These are phyloP conservation scores for Penicilliopsis zonata DNA, from an alignment of 495 filamentous ascomycete species.

Conservation along the genomic window DNA sequence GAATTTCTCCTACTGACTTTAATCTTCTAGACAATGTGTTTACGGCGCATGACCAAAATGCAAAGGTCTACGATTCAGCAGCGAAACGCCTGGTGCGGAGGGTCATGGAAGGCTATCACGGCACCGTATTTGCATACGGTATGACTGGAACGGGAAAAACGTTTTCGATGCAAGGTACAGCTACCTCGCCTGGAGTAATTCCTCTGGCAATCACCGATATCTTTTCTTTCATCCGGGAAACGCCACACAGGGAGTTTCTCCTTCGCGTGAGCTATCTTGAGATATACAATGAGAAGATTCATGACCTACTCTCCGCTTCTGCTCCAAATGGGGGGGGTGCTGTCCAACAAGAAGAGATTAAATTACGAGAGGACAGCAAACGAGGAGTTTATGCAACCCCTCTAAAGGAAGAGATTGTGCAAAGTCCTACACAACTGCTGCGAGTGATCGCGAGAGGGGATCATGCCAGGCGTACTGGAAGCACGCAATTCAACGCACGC, in stretches of 20 bases:
- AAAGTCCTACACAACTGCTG: slow-evolving; percentile 89
- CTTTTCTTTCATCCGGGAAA: slow-evolving; percentile 97
- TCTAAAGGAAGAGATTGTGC: slow-evolving; percentile 95
- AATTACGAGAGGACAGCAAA: slow-evolving; percentile 90
- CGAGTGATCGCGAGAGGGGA: slow-evolving; percentile 93
- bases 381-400: slow-evolving; percentile 93
- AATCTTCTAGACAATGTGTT: slow-evolving; percentile 77
- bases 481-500: slow-evolving; percentile 91
- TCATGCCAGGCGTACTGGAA: slow-evolving; percentile 74
- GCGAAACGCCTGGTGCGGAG: slow-evolving; percentile 90
- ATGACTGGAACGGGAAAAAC: slow-evolving; percentile 99
- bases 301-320: slow-evolving; percentile 77
- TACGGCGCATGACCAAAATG: slow-evolving; percentile 80
- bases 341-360: slow-evolving; percentile 74
- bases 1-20: background rate
- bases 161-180: slow-evolving; percentile 98
- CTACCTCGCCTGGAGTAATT: slow-evolving; percentile 93
- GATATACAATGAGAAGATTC: slow-evolving; percentile 97
- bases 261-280: slow-evolving; percentile 96
- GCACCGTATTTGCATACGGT: slow-evolving; percentile 96
- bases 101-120: slow-evolving; percentile 98
- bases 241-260: slow-evolving; percentile 85
- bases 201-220: slow-evolving; percentile 96
- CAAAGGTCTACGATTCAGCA: slow-evolving; percentile 82
- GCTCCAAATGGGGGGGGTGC: slow-evolving; percentile 33